Evolutionary conservation across 306 rosid species (phyloP), one percentile per base, ranked within the genome.

Genomic region (Delonix regia): DNA sequence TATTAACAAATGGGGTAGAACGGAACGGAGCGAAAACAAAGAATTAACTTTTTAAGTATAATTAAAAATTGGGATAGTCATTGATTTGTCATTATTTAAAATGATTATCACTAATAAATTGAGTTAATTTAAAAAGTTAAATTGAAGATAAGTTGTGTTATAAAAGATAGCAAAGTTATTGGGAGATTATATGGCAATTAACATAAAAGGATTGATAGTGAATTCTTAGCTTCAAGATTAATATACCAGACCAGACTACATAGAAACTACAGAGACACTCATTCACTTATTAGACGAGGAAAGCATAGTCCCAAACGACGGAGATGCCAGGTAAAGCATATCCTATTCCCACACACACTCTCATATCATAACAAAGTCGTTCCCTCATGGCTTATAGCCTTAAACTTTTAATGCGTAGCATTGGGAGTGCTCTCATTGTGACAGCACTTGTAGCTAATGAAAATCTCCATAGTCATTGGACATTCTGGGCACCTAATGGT

Each of bases 401-500:
- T 59, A 10, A 24, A 28, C 7, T 41, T 28, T 62, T 69, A 81
- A 25, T 41, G 81, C 2, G 4, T 42, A 0, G n/a, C 48, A 48
- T 48, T 64, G 6, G 73, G 1, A 9, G 39, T 14, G 15, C 25
- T 41, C 80, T 36, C 80, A 16, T 39, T 52, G 80, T 85, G 88
- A 15, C 85, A 81, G 4, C 88, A 85, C 33, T 85, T 85, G 15
- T 85, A 85, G 49, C 75, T 67, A 22, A 85, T 81, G 53, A 49
- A 81, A 61, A 85, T 74, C 45, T 85, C 88, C 88, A 85, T 85
- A 3, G 48, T 44, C 1, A 14, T 77, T 1, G 81, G 85, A 77
- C 88, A 85, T 3, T 81, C 88, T 0, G 85, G 85, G 22, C 88
- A 85, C 21, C 48, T 53, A 1, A 85, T 85, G n/a, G 48, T 53